phyloP scores from a whole-genome alignment of 768 basidiomycete species.

The Boletellus ananiceps region DNA sequence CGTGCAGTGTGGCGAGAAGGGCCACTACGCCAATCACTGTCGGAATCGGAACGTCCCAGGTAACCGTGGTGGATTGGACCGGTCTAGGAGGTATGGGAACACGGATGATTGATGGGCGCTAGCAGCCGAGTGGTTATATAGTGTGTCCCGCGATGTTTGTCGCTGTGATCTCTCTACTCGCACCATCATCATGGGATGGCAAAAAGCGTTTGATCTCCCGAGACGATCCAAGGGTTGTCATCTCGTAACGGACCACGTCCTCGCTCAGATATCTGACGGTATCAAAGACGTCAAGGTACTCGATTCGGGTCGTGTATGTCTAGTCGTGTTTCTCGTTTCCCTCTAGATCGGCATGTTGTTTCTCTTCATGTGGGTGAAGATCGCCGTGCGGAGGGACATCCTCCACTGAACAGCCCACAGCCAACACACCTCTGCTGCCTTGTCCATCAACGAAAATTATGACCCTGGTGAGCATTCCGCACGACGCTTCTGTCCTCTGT shows the following conservation, averaged over 20 bases:
- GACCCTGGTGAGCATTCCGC: conserved; percentile 54
- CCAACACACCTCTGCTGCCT: conserved; percentile 73
- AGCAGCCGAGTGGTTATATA: neutral
- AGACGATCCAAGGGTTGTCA: conserved; percentile 64
- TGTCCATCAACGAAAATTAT: conserved; percentile 87
- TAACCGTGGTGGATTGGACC: conserved; percentile 79
- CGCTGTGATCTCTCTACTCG: neutral
- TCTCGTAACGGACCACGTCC: conserved; percentile 76
- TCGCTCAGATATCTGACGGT: conserved; percentile 61
- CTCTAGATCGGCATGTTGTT: conserved; percentile 79
- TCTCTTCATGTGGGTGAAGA: conserved; percentile 69
- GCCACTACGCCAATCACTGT: conserved; percentile 95
- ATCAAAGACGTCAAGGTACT: conserved; percentile 60
- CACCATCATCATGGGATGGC: conserved; percentile 70
- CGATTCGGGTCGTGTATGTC: neutral
- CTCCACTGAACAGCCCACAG: conserved; percentile 36
- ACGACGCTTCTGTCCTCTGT: neutral
- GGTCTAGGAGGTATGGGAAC: conserved; percentile 31
- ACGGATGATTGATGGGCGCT: conserved; percentile 22
- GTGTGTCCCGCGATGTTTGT: neutral
- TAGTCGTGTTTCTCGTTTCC: neutral
- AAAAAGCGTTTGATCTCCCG: conserved; percentile 71
- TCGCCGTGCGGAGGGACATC: neutral
- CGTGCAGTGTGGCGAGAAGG: conserved; percentile 79
- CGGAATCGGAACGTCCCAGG: conserved; percentile 88